Base-by-base conservation (phyloP, 352 stramenopile species). In the Phytophthora pinifolia region DNA sequence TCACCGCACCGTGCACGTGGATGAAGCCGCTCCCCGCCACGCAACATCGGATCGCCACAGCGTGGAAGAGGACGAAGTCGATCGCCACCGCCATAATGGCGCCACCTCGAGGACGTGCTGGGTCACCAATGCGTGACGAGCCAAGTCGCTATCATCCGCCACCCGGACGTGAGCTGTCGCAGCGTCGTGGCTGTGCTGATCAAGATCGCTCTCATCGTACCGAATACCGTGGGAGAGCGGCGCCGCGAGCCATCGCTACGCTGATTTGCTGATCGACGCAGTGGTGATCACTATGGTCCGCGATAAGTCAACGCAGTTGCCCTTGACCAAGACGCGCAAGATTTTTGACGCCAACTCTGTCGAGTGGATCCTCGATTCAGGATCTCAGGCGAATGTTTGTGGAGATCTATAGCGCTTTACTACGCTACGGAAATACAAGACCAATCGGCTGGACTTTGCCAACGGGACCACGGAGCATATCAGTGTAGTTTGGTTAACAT, bases 341-440 rank as follows among this genome's bases (percentile, higher is more conserved):
- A 3, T 3, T 1, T 20, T 30, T 4, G 2, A n/a, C 14, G 18
- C 4, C 25, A n/a, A 27, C 30, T 34, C 14, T 8, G 30, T 49
- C 6, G 53, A 48, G 43, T 60, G 53, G 53, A 54, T 49, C 8
- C 9, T 60, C 8, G 43, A 49, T 18, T 60, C 53, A 6, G 53
- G 33, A 7, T 60, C 43, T 2, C 53, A 60, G n/a, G n/a, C n/a
- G n/a, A n/a, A n/a, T n/a, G n/a, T n/a, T n/a, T n/a, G n/a, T n/a
- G n/a, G n/a, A n/a, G n/a, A n/a, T n/a, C n/a, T n/a, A n/a, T n/a
- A n/a, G n/a, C n/a, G n/a, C n/a, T n/a, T n/a, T n/a, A 61, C 43
- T 8, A 46, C 27, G 2, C 25, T 47, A 3, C 31, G 13, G 25
- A 7, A 54, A 18, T 22, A 54, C 9, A 42, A 14, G 4, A 32